These are phyloP conservation scores for Samsoniella hepiali DNA, from an alignment of 2,329 filamentous ascomycete species.

Conservation along the genomic window DNA sequence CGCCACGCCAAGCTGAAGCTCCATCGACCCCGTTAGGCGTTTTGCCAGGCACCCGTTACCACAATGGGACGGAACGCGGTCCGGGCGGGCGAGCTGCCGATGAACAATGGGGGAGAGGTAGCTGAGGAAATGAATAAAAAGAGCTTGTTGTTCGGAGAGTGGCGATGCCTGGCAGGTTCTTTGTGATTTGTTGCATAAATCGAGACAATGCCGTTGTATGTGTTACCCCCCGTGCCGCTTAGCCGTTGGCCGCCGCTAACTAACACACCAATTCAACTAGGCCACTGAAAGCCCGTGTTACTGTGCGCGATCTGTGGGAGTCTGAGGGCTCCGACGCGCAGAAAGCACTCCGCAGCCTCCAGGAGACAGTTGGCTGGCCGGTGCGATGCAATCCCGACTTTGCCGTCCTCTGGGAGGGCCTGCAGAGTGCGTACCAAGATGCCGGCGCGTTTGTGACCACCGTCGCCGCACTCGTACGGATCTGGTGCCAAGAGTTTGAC, in stretches of 20 bases:
- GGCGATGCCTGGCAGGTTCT: neutral
- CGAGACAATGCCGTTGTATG: slow-evolving; percentile 5
- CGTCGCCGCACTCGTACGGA: slow-evolving; percentile 36
- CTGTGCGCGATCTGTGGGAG: slow-evolving; percentile 43
- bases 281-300: slow-evolving; percentile 41
- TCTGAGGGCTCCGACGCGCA: slow-evolving; percentile 33
- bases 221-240: neutral
- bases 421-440: slow-evolving; percentile 39
- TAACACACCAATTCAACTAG: slow-evolving; percentile 25
- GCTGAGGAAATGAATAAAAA: neutral
- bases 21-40: slow-evolving; percentile 9
- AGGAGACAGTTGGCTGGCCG: slow-evolving; percentile 37
- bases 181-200: neutral
- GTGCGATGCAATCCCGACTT: slow-evolving; percentile 43
- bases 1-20: slow-evolving; percentile 11
- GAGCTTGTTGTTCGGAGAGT: neutral
- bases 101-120: neutral
- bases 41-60: neutral
- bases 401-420: slow-evolving; percentile 38
- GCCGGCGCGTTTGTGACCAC: slow-evolving; percentile 36
- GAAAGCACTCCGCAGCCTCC: slow-evolving; percentile 31
- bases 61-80: slow-evolving; percentile 7
- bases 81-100: neutral
- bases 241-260: neutral
- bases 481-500: slow-evolving; percentile 38